Evolutionary conservation across 2,329 filamentous ascomycete genomes (phyloP), one percentile per base, ranked within the genome.

Genomic region (Diaporthe sp.): DNA sequence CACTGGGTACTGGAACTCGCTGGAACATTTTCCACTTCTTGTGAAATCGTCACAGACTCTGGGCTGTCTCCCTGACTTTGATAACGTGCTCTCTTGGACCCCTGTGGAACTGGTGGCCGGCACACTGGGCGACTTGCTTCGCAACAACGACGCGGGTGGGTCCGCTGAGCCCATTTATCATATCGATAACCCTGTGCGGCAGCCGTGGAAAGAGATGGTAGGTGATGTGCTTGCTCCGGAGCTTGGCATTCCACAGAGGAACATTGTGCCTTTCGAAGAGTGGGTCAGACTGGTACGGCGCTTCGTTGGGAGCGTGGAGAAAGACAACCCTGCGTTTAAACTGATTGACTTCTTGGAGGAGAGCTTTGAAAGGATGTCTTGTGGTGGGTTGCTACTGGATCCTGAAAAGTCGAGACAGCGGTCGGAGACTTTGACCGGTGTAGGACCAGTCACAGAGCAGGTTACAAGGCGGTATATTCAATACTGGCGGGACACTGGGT

Each of bases 301-400:
- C 15, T 68, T 31, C 19, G 62, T 13, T 8, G 44, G 12, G 19
- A 34, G 28, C 12, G 9, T 28, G 19, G 62, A 37, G 2, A 34
- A 34, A 19, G 62, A 68, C 12, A 68, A 68, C 13, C 62, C 62
- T 15, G 62, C 62, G 7, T 44, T 28, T 7, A 12, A 44, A 13
- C 10, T 68, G 10, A 15, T 68, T n/a, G 62, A 37, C 0, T 68
- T 68, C 34, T n/a, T 68, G 9, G 44, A 31, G 9, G 44, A 4
- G n/a, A 31, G 34, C 2, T 68, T 68, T 3, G 62, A 37, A 51
- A 17, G 62, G 19, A 68, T 68, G 62, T 68, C 62, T 2, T 68
- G 62, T 53, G 62, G 62, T 51, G 62, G 39, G 3, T 4, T 68
- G 44, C n/a, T 68, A 0, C 28, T 68, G 44, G 62, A 68, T 39